Base-by-base conservation (phyloP, 169 alveolate species). In the Cyclospora cayetanensis region DNA sequence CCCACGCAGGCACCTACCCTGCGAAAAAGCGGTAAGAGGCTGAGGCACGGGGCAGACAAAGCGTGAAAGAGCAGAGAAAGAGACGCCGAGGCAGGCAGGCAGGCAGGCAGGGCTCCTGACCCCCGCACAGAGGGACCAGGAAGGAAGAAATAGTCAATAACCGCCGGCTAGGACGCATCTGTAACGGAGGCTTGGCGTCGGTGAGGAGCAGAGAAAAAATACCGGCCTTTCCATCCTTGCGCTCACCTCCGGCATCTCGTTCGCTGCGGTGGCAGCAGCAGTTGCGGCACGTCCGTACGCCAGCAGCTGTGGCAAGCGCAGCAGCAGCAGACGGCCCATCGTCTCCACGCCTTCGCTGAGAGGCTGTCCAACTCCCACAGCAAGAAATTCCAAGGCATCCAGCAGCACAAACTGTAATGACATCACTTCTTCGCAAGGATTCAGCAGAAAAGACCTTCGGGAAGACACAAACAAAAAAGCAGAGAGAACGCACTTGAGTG, bases 361-460 rank as follows among this genome's bases (percentile, higher is more conserved):
- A 4, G 74, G 85, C 53, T 42, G 86, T 3, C 74, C 85, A n/a
- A 70, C 92, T 1, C 92, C 92, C 0, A 66, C 87, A 12, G 87
- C 79, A 31, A 87, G 53, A 43, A 42, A 41, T 63, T 87, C 92
- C 20, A 68, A 42, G 29, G 27, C 63, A 34, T 87, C 92, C 39
- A 87, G 41, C 12, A 27, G 4, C 20, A 87, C 77, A 60, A 87
- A 87, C 65, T 77, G 39, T 2, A 70, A 42, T 15, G 86, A 66
- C 60, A 46, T 66, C 4, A 87, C 85, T 46, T 46, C 92, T 53
- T 87, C 92, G 72, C 92, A 87, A 1, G 92, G 79, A 11, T 86
- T 35, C 55, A 87, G 34, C 43, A 77, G 53, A 53, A 42, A 87
- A 1, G 65, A 39, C 9, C 90, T 60, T 35, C 1, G 20, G 60